Evolutionary conservation across 148 eudicot species (phyloP).

Genomic region (Fagopyrum homotropicum): DNA sequence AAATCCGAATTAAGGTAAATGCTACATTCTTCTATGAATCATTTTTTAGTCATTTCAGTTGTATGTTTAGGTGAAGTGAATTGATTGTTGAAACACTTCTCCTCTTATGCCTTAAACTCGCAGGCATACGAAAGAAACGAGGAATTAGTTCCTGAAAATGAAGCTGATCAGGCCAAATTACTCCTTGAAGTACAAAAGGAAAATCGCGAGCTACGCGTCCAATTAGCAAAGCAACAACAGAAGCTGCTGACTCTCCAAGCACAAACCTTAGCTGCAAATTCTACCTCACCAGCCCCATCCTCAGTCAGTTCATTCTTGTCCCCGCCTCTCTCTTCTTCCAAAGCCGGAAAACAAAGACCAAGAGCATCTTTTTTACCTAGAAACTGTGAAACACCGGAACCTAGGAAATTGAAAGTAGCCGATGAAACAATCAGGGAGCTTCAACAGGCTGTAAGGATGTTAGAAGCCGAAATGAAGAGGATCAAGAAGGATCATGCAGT

Average conservation of each 20-base stretch:
- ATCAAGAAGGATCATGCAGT: conserved; percentile 56
- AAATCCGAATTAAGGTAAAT: conserved; percentile 69
- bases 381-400: conserved; percentile 56
- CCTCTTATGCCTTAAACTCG: not conserved
- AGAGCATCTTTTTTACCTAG: conserved; percentile 26
- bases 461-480: conserved; percentile 58
- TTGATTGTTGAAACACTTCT: not conserved
- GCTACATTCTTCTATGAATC: too few relatives aligned
- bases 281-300: conserved; percentile 58
- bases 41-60: not conserved
- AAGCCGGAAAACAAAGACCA: conserved; percentile 32
- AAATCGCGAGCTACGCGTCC: conserved; percentile 60
- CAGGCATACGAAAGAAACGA: conserved; percentile 60
- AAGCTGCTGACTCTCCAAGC: conserved; percentile 62
- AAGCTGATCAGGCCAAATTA: conserved; percentile 62
- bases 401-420: conserved; percentile 36
- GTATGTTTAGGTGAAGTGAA: not conserved
- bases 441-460: conserved; percentile 39
- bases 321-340: conserved; percentile 37
- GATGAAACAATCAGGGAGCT: conserved; percentile 53
- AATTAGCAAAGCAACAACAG: conserved; percentile 74
- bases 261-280: conserved; percentile 54
- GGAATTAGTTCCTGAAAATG: conserved; percentile 47
- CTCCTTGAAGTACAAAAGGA: conserved; percentile 76
- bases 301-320: conserved; percentile 33